Conservation (phyloP, 768 basidiomycete species). For the Ephemerocybe angulata region DNA sequence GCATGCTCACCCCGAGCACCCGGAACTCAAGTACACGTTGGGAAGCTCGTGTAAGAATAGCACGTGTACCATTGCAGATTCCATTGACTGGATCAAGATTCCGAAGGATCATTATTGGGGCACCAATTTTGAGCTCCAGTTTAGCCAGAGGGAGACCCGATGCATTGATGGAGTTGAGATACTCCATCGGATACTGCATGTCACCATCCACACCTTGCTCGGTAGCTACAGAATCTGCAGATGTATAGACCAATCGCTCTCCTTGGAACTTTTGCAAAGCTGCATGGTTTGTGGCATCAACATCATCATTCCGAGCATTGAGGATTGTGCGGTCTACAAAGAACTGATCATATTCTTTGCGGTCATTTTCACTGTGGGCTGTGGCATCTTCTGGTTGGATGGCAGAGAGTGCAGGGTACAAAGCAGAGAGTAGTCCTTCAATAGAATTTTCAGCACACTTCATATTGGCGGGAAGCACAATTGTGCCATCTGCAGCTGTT, state of each 20-base stretch:
- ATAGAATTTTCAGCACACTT: neutral
- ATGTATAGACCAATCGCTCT: slow-evolving; percentile 2
- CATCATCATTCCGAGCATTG: slow-evolving; percentile 29
- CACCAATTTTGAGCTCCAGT: slow-evolving; percentile 26
- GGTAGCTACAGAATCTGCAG: neutral
- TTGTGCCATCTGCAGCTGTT: neutral
- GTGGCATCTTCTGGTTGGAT: slow-evolving; percentile 7
- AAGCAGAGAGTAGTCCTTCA: neutral
- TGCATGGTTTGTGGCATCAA: slow-evolving; percentile 27
- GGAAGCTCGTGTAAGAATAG: slow-evolving; percentile 18
- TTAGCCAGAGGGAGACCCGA: slow-evolving; percentile 33
- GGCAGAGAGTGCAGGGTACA: neutral
- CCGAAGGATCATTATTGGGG: slow-evolving; percentile 30
- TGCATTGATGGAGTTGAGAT: slow-evolving; percentile 28
- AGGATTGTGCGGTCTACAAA: slow-evolving; percentile 34
- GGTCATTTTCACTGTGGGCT: neutral
- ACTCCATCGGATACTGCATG: slow-evolving; percentile 23
- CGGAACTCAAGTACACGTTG: neutral
- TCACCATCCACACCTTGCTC: neutral
- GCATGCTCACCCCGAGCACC: neutral
- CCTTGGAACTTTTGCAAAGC: slow-evolving; percentile 23
- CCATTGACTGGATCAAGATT: slow-evolving; percentile 25
- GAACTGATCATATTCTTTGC: slow-evolving; percentile 18
- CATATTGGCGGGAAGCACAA: slow-evolving; percentile 17
- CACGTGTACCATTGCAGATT: slow-evolving; percentile 28